Evolutionary conservation across 108 stramenopile species (phyloP).

Genomic region (Nannochloropsis gaditana): DNA sequence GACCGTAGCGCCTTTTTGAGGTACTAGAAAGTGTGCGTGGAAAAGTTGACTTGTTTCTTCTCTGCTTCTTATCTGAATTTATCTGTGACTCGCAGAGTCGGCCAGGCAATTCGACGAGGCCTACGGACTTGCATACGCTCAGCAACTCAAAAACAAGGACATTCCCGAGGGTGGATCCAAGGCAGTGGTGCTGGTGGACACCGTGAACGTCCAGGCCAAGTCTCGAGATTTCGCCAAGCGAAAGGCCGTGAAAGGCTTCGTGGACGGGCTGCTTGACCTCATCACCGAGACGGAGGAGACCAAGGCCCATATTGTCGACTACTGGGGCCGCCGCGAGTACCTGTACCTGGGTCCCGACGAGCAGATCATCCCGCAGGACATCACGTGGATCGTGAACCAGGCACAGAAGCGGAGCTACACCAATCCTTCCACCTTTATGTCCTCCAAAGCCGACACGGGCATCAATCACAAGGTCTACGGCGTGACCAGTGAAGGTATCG

Average conservation of each 20-base stretch:
- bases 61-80: no score
- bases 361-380: conserved; percentile 81
- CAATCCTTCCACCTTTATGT: conserved; percentile 93
- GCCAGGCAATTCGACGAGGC: conserved; percentile 90
- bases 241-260: conserved; percentile 90
- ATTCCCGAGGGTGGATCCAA: conserved; percentile 98
- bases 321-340: conserved; percentile 76
- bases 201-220: conserved; percentile 29
- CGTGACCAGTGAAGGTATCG: conserved; percentile 90
- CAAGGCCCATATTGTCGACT: conserved; percentile 68
- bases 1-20: no score
- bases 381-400: conserved; percentile 87
- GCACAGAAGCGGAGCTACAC: conserved; percentile 77
- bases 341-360: conserved; percentile 97
- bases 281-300: conserved; percentile 85
- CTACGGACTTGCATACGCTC: conserved; percentile 84
- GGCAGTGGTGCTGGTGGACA: conserved; percentile 81
- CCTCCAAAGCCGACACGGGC: conserved; percentile 84
- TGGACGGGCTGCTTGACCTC: conserved; percentile 87
- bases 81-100: conserved; percentile 62
- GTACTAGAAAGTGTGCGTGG: no score
- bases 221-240: conserved; percentile 60
- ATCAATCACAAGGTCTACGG: conserved; percentile 91
- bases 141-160: conserved; percentile 96
- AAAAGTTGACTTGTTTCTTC: no score